Conservation (phyloP, 2,329 filamentous ascomycete species). For the Neophaeococcomyces aloes region DNA sequence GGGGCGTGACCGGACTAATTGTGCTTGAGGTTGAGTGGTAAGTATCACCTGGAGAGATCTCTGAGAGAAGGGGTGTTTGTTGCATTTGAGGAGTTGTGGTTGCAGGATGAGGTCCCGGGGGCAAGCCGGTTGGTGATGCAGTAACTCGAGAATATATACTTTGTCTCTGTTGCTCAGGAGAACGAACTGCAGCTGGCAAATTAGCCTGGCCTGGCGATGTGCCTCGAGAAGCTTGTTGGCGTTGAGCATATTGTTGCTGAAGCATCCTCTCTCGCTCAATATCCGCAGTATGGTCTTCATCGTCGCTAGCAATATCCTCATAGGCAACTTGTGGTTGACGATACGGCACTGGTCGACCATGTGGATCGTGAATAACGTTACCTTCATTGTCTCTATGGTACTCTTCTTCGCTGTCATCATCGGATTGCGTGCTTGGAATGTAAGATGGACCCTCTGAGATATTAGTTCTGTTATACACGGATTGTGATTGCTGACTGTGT, state of each 20-base stretch:
- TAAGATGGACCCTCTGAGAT: slow-evolving; percentile 25
- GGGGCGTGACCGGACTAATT: slow-evolving; percentile 9
- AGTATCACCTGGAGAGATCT: slow-evolving; percentile 5
- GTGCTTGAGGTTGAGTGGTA: slow-evolving; percentile 12
- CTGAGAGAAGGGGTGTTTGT: slow-evolving; percentile 1
- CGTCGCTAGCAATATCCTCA: slow-evolving; percentile 42
- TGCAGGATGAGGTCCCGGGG: too few species aligned
- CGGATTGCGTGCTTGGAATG: slow-evolving; percentile 41
- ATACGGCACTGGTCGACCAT: slow-evolving; percentile 50
- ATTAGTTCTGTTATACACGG: slow-evolving; percentile 7
- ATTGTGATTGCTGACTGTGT: slow-evolving; percentile 7
- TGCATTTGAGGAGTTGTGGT: slow-evolving; percentile 4
- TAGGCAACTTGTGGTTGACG: slow-evolving; percentile 33
- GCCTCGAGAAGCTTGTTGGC: slow-evolving; percentile 31
- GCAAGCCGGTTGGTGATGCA: too few species aligned
- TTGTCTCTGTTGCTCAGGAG: slow-evolving; percentile 1
- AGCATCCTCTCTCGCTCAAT: slow-evolving; percentile 33
- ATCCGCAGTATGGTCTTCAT: slow-evolving; percentile 42
- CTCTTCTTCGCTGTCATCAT: slow-evolving; percentile 57
- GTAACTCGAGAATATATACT: background rate
- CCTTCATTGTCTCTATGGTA: slow-evolving; percentile 55
- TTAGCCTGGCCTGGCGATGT: slow-evolving; percentile 17
- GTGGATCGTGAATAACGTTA: slow-evolving; percentile 50
- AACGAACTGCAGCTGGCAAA: slow-evolving; percentile 29
- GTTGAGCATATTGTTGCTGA: slow-evolving; percentile 16